These are phyloP conservation scores for Colletotrichum sp. DNA, from an alignment of 2,329 filamentous ascomycete species.

Conservation along the genomic window DNA sequence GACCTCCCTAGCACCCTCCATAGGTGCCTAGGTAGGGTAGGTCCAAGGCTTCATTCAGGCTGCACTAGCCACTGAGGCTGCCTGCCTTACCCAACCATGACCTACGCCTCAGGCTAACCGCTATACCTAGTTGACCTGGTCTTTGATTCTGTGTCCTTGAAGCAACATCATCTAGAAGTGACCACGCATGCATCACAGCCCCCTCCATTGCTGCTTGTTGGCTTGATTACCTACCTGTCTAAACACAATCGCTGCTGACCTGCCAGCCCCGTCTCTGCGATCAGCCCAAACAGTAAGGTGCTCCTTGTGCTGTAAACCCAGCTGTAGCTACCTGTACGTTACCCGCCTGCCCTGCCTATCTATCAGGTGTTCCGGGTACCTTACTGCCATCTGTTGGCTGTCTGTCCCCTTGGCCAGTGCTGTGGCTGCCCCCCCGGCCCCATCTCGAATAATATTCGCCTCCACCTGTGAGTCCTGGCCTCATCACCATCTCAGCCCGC, in stretches of 20 bases:
- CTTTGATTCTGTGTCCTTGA: background rate
- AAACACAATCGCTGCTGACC: background rate
- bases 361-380: background rate
- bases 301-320: background rate
- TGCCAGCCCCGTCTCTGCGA: background rate
- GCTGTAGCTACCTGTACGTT: background rate
- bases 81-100: background rate
- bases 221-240: background rate
- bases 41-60: background rate
- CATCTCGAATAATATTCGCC: slow-evolving; percentile 20
- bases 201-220: background rate
- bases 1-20: background rate
- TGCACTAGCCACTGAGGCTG: background rate
- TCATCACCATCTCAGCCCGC: slow-evolving; percentile 17
- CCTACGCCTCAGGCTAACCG: background rate
- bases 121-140: background rate
- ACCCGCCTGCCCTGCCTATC: background rate
- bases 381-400: background rate
- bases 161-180: background rate
- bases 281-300: background rate
- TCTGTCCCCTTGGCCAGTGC: slow-evolving; percentile 11
- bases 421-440: slow-evolving; percentile 6
- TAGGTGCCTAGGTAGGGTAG: background rate
- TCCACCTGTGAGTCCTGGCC: slow-evolving; percentile 21
- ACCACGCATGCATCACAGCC: background rate